Percentiles rank a stretch among this genome's conserved stretches.
Conservation (phyloP, 2,329 filamentous ascomycete genomes). For the Xylariaceae sp. region DNA sequence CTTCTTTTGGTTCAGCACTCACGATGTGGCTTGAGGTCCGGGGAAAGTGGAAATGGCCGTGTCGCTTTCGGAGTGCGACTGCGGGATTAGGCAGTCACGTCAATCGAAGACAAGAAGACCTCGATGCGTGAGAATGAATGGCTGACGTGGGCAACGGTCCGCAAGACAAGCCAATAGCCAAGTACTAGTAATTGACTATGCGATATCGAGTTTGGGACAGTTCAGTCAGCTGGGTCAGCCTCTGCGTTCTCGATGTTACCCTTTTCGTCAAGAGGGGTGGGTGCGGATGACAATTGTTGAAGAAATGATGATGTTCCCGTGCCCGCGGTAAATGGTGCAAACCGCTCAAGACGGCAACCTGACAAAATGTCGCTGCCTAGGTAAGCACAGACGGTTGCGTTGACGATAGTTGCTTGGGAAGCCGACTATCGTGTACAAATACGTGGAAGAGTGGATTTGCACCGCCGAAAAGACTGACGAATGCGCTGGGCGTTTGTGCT, state of each 20-base stretch:
- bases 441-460: neutral
- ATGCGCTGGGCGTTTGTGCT: constrained; percentile 11
- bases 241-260: constrained; percentile 13
- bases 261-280: constrained; percentile 12
- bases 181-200: constrained; percentile 7
- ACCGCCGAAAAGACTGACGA: constrained; percentile 21
- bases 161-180: constrained; percentile 17
- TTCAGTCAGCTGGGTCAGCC: constrained; percentile 21
- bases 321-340: constrained; percentile 25
- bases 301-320: constrained; percentile 25
- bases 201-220: constrained; percentile 4
- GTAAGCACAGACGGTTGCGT: constrained; percentile 4
- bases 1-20: constrained; percentile 17
- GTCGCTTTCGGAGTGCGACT: constrained; percentile 9
- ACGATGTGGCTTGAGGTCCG: constrained; percentile 20
- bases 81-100: constrained; percentile 12
- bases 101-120: constrained; percentile 12
- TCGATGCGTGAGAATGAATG: constrained; percentile 20
- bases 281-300: constrained; percentile 9
- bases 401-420: neutral
- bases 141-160: constrained; percentile 26
- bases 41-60: constrained; percentile 16
- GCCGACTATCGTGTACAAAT: neutral
- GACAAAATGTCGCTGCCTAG: constrained; percentile 6
- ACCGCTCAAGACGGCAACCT: too few species aligned